phyloP scores from a whole-genome alignment of 2,329 filamentous ascomycete species.

The Sclerotinia trifoliorum region DNA sequence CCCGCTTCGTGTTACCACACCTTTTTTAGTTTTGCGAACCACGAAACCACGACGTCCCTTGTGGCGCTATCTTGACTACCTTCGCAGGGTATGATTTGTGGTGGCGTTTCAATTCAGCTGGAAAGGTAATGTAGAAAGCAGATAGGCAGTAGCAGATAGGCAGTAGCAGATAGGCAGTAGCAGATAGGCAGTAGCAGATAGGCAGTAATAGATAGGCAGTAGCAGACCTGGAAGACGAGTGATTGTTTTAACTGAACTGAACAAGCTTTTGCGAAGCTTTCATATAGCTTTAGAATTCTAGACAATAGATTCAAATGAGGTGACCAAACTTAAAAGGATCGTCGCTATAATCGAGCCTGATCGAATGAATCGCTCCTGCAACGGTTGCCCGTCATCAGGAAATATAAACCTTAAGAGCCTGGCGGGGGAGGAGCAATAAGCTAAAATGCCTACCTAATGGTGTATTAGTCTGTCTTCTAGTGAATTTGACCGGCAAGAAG shows the following conservation, averaged over 20 bases:
- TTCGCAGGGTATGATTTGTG: constrained; percentile 7
- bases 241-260: neutral
- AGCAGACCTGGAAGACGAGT: neutral
- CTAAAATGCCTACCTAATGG: neutral
- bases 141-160: neutral
- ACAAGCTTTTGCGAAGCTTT: too few relatives aligned
- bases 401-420: neutral
- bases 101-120: constrained; percentile 20
- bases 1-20: constrained; percentile 21
- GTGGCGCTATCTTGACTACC: constrained; percentile 14
- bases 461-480: neutral
- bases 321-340: too few relatives aligned
- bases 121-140: neutral
- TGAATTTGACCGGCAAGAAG: neutral
- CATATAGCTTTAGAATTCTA: too few relatives aligned
- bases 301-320: too few relatives aligned
- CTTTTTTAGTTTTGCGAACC: constrained; percentile 1
- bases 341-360: neutral
- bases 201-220: too few relatives aligned
- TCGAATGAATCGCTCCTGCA: neutral
- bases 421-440: neutral
- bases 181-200: neutral
- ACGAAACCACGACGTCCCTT: constrained; percentile 5
- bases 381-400: too few relatives aligned
- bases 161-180: too few relatives aligned